These are phyloP conservation scores for Backusella australiensis DNA, from an alignment of 192 early-diverging fungal genomes.

Conservation along the genomic window DNA sequence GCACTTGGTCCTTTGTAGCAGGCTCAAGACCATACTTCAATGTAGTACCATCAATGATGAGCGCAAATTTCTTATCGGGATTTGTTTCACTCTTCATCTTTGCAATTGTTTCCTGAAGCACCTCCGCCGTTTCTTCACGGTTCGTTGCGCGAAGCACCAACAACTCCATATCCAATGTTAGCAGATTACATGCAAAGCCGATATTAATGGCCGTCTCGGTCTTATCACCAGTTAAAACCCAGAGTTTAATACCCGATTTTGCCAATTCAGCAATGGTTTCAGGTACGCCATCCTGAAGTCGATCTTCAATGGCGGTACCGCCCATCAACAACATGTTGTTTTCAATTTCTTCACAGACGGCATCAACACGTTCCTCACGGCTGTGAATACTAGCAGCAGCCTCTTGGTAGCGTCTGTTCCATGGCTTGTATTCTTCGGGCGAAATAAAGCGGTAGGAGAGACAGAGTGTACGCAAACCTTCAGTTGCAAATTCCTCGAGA, in stretches of 20 bases:
- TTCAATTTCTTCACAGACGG: conserved; percentile 79
- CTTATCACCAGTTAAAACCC: conserved; percentile 98
- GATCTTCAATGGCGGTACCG: conserved; percentile 98
- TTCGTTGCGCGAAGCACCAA: conserved; percentile 68
- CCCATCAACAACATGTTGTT: conserved; percentile 77
- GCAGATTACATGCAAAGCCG: conserved; percentile 90
- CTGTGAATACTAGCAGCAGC: conserved; percentile 72
- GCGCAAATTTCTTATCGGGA: conserved; percentile 45
- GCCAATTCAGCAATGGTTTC: conserved; percentile 85
- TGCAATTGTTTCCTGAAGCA: conserved; percentile 66
- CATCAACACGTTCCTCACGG: conserved; percentile 81
- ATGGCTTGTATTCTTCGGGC: conserved; percentile 67
- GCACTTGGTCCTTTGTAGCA: conserved; percentile 52
- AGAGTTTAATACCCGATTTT: conserved; percentile 89
- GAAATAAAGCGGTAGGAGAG: conserved; percentile 73
- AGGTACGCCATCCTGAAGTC: conserved; percentile 96
- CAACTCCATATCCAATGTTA: conserved; percentile 80
- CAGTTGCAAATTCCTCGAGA: conserved; percentile 84
- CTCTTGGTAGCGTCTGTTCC: conserved; percentile 69
- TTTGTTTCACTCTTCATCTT: conserved; percentile 42
- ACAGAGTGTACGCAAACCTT: conserved; percentile 87
- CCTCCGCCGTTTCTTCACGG: conserved; percentile 54
- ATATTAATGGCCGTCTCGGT: conserved; percentile 98
- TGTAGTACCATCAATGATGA: conserved; percentile 94
- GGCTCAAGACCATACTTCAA: conserved; percentile 74